These are phyloP conservation scores for Pachysolen tannophilus DNA, from an alignment of 805 yeast species.

Conservation along the genomic window DNA sequence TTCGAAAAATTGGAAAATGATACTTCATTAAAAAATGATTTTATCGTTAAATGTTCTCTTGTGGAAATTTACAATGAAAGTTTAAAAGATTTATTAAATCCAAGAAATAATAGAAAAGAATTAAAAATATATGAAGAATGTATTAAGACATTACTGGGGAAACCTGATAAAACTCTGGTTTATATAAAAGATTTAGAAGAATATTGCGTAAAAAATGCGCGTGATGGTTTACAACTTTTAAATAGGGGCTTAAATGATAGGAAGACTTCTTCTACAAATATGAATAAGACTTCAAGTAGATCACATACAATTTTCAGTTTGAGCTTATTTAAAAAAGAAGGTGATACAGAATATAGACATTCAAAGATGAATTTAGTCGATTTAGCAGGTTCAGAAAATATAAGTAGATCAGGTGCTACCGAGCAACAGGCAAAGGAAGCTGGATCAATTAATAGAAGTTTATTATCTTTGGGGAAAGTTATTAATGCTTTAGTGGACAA, in stretches of 20 bases:
- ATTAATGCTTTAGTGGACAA: conserved; percentile 65
- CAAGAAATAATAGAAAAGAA: conserved; percentile 16
- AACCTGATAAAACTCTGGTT: conserved; percentile 24
- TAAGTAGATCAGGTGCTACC: conserved; percentile 78
- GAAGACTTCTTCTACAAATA: conserved; percentile 64
- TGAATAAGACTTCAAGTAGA: conserved; percentile 67
- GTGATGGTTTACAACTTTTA: conserved; percentile 48
- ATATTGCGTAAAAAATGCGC: conserved; percentile 42
- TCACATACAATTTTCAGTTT: conserved; percentile 74
- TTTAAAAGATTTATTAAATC: conserved; percentile 35
- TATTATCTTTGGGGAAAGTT: conserved; percentile 82
- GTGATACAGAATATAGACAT: conserved; percentile 20
- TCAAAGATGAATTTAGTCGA: conserved; percentile 66
- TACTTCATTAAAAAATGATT: conserved; percentile 20
- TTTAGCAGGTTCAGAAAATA: conserved; percentile 92
- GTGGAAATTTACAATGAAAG: conserved; percentile 47
- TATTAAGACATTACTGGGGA: conserved; percentile 11
- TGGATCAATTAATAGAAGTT: conserved; percentile 84
- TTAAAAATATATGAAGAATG: conserved; percentile 31
- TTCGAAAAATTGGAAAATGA: conserved; percentile 22
- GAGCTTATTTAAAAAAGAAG: conserved; percentile 38
- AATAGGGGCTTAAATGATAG: conserved; percentile 51
- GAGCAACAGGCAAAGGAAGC: conserved; percentile 88
- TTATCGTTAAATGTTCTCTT: conserved; percentile 41
- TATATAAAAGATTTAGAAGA: conserved; percentile 59